Evolutionary conservation across 2,329 filamentous ascomycete species (phyloP).

Genomic region (Plectosphaerella cucumerina): DNA sequence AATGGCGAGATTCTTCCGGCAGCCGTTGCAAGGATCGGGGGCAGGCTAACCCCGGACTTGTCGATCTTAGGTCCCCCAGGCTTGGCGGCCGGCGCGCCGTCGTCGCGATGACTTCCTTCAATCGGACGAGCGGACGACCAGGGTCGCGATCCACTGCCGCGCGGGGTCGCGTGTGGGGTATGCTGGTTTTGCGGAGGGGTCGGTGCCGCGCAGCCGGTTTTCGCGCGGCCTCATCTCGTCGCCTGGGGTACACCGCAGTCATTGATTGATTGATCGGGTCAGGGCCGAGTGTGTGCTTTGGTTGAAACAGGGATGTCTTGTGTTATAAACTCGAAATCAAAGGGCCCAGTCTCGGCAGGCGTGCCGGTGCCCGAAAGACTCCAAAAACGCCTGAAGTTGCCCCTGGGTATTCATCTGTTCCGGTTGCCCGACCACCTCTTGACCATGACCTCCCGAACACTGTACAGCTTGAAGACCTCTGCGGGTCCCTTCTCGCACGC

Average conservation of each 20-base stretch:
- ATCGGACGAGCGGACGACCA: conserved; percentile 2
- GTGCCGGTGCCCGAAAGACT: too few species aligned
- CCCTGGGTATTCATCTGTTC: conserved; percentile 39
- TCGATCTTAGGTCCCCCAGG: background rate
- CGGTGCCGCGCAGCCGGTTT: too few species aligned
- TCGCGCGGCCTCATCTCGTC: too few species aligned
- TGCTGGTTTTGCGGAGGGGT: too few species aligned
- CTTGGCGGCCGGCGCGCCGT: background rate
- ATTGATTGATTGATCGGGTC: too few species aligned
- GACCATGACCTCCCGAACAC: conserved; percentile 74
- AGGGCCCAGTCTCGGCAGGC: too few species aligned
- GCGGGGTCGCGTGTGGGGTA: conserved; percentile 3
- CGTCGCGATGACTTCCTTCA: conserved; percentile 4
- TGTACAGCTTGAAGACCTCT: conserved; percentile 63
- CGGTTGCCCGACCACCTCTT: conserved; percentile 83
- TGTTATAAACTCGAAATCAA: too few species aligned
- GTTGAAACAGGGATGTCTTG: too few species aligned
- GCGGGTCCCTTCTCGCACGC: conserved; percentile 53
- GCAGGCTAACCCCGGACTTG: background rate
- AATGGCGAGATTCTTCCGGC: background rate
- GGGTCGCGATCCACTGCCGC: background rate
- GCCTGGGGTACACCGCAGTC: too few species aligned
- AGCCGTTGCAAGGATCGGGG: background rate
- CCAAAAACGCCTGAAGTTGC: background rate
- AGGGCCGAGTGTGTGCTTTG: too few species aligned